These are phyloP conservation scores for Populus hybrid DNA, from an alignment of 441 rosid species.

Conservation along the genomic window DNA sequence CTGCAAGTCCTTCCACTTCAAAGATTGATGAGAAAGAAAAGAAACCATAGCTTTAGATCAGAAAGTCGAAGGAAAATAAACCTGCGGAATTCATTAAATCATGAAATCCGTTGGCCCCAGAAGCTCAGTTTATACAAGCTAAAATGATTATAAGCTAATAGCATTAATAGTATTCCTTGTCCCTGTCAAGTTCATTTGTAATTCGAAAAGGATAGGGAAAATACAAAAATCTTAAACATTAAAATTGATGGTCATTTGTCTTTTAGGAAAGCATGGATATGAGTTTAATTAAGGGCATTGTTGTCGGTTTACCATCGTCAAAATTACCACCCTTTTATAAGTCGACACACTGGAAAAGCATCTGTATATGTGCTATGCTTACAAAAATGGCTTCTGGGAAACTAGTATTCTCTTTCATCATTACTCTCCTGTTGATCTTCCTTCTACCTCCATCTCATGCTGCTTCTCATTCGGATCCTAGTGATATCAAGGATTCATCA, in stretches of 20 bases:
- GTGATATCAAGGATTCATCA: constrained; percentile 4
- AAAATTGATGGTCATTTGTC: neutral
- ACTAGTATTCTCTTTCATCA: neutral
- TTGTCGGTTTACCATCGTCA: neutral
- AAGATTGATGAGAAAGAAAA: too few relatives aligned
- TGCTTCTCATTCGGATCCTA: constrained; percentile 2
- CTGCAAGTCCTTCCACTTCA: too few relatives aligned
- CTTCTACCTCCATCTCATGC: constrained; percentile 13
- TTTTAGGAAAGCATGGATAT: neutral
- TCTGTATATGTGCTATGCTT: neutral
- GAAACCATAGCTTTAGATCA: too few relatives aligned
- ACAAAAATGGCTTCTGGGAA: constrained; percentile 27
- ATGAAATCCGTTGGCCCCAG: neutral
- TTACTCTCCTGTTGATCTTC: constrained; percentile 11
- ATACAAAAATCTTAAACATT: neutral
- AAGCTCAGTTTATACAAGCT: neutral
- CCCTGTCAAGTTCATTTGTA: too few relatives aligned
- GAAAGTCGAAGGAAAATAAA: too few relatives aligned
- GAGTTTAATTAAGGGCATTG: neutral
- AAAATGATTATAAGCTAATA: neutral
- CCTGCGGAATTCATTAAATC: neutral
- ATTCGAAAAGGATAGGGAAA: too few relatives aligned
- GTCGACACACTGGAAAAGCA: neutral
- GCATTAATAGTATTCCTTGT: neutral
- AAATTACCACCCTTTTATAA: neutral